Base-by-base conservation (phyloP, 2,329 filamentous ascomycete species). In the Lecanicillium sp. region DNA sequence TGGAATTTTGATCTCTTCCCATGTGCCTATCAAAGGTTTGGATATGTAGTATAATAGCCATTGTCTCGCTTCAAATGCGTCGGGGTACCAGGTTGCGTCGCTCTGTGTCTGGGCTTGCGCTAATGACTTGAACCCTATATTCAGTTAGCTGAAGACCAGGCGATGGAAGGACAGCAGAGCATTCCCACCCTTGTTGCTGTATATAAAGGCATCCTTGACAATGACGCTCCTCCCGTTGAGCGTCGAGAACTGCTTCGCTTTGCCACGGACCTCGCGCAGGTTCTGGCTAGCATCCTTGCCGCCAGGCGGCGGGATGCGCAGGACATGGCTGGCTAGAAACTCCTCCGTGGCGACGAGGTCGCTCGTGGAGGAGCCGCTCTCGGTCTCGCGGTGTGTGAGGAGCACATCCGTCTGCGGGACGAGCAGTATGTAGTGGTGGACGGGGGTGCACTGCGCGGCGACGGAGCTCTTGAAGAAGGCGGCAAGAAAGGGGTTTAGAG, bases 41-140 rank as follows among this genome's bases (percentile, higher is more conserved):
- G 91, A 93, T 54, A 98, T 95, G 67, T 90, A 96, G 75, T 97
- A 97, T 51, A 98, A 78, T 36, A 98, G 81, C 90, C 93, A 98
- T 76, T 90, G 88, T 57, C 90, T 85, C 12, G 88, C 84, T 58
- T 97, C 91, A 58, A 87, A 79, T n/a, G 81, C 83, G 60, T 96
- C 88, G 41, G 89, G 84, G 60, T 94, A 95, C 78, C 89, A 97
- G 32, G 95, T 78, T 30, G 79, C 75, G 66, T 98, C 94, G 61
- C 79, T 79, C 49, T 96, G 73, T 27, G 97, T 72, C 62, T 93
- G 90, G 26, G 90, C 88, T 63, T 97, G 93, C 54, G 88, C 90
- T 53, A 96, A 74, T 27, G 82, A 82, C 70, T 93, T 95, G 77
- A 97, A 98, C 44, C 90, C 88, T 94, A 55, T 19, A 37, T 6